Evolutionary conservation across 2,329 filamentous ascomycete genomes (phyloP), one percentile per base, ranked within the genome.

Genomic region (Diaporthe velutina): DNA sequence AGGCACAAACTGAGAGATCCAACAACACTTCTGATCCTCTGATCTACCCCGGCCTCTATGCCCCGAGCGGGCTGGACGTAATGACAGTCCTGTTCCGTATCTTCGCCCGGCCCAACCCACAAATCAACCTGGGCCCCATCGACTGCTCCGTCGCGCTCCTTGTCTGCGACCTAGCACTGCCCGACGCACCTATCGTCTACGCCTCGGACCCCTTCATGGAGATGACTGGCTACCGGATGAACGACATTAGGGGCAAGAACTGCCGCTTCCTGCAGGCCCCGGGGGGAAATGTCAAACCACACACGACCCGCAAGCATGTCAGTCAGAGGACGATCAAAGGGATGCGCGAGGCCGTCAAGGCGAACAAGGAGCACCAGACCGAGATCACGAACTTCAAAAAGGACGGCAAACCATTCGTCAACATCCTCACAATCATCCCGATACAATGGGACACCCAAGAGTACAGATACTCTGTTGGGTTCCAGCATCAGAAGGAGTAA

Each of bases 181-280:
- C 93, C 38, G 95, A 97, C 82, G 86, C 88, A 40, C 95, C 95
- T 3, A 95, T 98, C 75, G 90, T 97, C 12, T 98, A 97, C 81
- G 94, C 92, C 77, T 96, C 94, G 1, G 93, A 96, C 8, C 90
- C 94, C 40, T 98, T 97, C 81, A 90, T 92, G 78, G 86, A 92
- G 9, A 85, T 98, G 77, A 98, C 95, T 0, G 95, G 95, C 38
- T 98, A 98, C 82, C 89, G 90, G 1, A 88, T 89, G 76, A 85
- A 89, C 74, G 95, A 97, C 83, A 93, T 95, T 35, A 82, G 96
- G 6, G 95, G 95, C 17, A 88, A 90, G 60, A 98, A 98, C 82
- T 97, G 95, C 81, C 93, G 95, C 15, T 97, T 98, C 80, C 87
- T 98, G 19, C 95, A 98, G 80, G 90, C 90, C 0, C 94, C 94